phyloP scores from a whole-genome alignment of 805 yeast genomes.

The Hemisphaericaspora nanyangensis region DNA sequence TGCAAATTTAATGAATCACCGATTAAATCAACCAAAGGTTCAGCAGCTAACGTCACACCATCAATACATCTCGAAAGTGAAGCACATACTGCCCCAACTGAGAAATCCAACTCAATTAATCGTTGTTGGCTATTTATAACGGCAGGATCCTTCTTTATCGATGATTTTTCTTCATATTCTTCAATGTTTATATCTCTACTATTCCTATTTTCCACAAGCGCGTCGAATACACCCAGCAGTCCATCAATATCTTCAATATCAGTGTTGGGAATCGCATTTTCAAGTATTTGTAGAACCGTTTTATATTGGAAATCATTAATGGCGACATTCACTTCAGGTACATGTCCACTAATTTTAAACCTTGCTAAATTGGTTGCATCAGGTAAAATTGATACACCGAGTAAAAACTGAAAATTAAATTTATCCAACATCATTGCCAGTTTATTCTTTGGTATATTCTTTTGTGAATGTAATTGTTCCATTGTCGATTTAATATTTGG shows the following conservation, averaged over 20 bases:
- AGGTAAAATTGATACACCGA: constrained; percentile 85
- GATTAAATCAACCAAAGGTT: constrained; percentile 65
- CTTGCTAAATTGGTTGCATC: constrained; percentile 70
- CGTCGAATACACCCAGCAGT: constrained; percentile 29
- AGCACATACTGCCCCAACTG: constrained; percentile 59
- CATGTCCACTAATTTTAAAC: constrained; percentile 68
- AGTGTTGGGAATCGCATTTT: constrained; percentile 57
- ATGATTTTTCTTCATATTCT: background rate
- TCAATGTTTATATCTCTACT: constrained; percentile 5
- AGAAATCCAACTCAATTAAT: constrained; percentile 66
- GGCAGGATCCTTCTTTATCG: background rate
- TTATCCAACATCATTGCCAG: constrained; percentile 66
- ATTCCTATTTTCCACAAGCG: constrained; percentile 20
- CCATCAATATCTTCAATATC: constrained; percentile 33
- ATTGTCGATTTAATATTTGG: constrained; percentile 75
- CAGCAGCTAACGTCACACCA: constrained; percentile 55
- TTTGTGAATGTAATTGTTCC: constrained; percentile 55
- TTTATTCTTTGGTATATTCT: constrained; percentile 31
- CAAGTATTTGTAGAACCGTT: constrained; percentile 74
- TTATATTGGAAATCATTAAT: constrained; percentile 89
- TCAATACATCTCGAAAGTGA: constrained; percentile 67
- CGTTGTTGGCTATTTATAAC: constrained; percentile 43
- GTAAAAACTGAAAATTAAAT: constrained; percentile 63
- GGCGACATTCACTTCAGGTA: constrained; percentile 68
- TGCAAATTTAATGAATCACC: constrained; percentile 61